Percentiles rank a stretch among this genome's conserved stretches.
These are phyloP conservation scores for Colletotrichum cuscutae DNA, from an alignment of 2,329 filamentous ascomycete genomes.

Conservation along the genomic window DNA sequence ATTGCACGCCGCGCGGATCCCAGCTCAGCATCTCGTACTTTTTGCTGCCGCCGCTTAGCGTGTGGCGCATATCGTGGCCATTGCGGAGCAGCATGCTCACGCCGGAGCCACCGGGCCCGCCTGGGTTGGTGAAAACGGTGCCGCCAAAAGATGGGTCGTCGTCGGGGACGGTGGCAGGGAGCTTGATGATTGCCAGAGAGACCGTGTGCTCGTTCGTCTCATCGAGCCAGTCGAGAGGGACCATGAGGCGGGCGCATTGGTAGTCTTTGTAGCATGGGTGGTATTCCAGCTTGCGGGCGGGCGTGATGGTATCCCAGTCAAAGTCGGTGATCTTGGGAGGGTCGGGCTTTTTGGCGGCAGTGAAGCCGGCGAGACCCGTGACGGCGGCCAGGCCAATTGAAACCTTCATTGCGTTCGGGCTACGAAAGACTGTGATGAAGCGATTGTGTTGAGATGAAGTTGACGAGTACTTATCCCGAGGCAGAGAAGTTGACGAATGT, in stretches of 20 bases:
- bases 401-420: not conserved
- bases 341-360: not conserved
- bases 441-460: not conserved
- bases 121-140: constrained; percentile 55
- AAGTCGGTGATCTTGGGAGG: constrained; percentile 38
- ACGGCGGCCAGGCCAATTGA: not conserved
- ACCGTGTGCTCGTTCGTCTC: constrained; percentile 42
- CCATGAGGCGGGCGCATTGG: constrained; percentile 53
- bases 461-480: too few species aligned
- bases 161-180: constrained; percentile 50
- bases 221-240: constrained; percentile 54
- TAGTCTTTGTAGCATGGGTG: constrained; percentile 51
- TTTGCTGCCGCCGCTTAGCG: constrained; percentile 39
- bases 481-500: not conserved
- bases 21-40: constrained; percentile 56
- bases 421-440: not conserved
- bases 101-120: constrained; percentile 56
- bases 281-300: constrained; percentile 49
- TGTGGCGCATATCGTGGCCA: constrained; percentile 37
- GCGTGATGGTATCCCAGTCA: constrained; percentile 48
- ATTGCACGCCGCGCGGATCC: constrained; percentile 54
- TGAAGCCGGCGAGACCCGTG: not conserved
- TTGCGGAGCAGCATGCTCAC: constrained; percentile 40
- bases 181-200: constrained; percentile 53
- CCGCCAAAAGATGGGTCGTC: constrained; percentile 52